Conservation (phyloP, 768 basidiomycete species). For the Boletus patriciae region DNA sequence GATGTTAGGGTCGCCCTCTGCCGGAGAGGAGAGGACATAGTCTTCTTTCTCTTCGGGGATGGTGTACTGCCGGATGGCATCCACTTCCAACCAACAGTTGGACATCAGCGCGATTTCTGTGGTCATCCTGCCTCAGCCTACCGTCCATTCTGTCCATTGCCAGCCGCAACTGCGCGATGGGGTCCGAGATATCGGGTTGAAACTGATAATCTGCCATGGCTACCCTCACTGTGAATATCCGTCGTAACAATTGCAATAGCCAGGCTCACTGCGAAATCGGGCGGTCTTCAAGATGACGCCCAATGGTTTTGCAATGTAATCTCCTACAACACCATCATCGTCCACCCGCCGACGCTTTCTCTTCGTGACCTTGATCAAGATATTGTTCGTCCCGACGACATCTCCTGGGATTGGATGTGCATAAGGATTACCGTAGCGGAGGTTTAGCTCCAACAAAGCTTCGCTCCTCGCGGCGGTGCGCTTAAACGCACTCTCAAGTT, state of each 20-base stretch:
- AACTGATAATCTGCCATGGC: slow-evolving; percentile 96
- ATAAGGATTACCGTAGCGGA: slow-evolving; percentile 73
- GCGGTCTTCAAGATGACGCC: slow-evolving; percentile 81
- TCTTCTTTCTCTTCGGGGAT: slow-evolving; percentile 71
- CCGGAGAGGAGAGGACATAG: slow-evolving; percentile 41
- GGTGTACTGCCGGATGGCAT: slow-evolving; percentile 66
- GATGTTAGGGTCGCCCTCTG: slow-evolving; percentile 42
- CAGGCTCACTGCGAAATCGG: slow-evolving; percentile 80
- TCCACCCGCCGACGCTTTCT: slow-evolving; percentile 52
- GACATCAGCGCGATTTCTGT: neutral
- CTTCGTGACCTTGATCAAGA: slow-evolving; percentile 84
- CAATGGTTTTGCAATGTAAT: slow-evolving; percentile 71
- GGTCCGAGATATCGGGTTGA: slow-evolving; percentile 70
- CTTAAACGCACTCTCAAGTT: slow-evolving; percentile 76
- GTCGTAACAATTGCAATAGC: neutral
- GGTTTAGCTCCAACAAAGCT: slow-evolving; percentile 69
- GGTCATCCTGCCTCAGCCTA: slow-evolving; percentile 34
- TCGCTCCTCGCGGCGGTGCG: slow-evolving; percentile 62
- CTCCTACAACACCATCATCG: slow-evolving; percentile 44
- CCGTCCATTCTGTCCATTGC: slow-evolving; percentile 85
- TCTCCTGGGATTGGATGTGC: slow-evolving; percentile 85
- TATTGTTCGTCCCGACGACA: slow-evolving; percentile 69
- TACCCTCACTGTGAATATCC: slow-evolving; percentile 33
- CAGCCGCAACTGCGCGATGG: slow-evolving; percentile 62
- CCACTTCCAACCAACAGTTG: slow-evolving; percentile 47